These are phyloP conservation scores for Podila epigama DNA, from an alignment of 192 early-diverging fungal species.

Conservation along the genomic window DNA sequence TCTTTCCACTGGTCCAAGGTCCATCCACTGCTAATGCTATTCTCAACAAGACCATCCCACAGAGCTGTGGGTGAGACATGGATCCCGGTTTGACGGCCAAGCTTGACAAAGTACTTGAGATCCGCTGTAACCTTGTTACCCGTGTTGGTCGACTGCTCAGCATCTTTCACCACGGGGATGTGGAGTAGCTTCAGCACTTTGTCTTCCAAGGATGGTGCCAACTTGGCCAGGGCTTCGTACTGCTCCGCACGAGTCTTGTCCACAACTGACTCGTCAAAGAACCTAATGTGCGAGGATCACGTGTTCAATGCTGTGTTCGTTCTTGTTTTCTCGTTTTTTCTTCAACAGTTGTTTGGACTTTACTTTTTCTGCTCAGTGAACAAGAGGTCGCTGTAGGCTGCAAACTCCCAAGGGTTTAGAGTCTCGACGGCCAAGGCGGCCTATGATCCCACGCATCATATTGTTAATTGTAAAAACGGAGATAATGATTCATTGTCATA, in stretches of 20 bases:
- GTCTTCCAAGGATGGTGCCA: slow-evolving; percentile 48
- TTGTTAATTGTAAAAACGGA: not conserved
- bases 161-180: slow-evolving; percentile 49
- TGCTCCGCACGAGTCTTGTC: slow-evolving; percentile 61
- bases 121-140: slow-evolving; percentile 77
- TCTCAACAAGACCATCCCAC: slow-evolving; percentile 70
- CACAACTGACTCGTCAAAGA: slow-evolving; percentile 71
- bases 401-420: slow-evolving; percentile 63
- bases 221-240: slow-evolving; percentile 57
- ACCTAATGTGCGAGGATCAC: slow-evolving; percentile 17
- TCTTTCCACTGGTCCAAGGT: slow-evolving; percentile 68
- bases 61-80: slow-evolving; percentile 81
- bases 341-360: not conserved
- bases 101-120: slow-evolving; percentile 72
- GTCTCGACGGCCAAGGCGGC: slow-evolving; percentile 75
- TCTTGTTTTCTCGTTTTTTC: not conserved
- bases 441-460: slow-evolving; percentile 3
- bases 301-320: not conserved
- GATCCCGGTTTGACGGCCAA: slow-evolving; percentile 75
- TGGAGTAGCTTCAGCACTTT: slow-evolving; percentile 53
- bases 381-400: slow-evolving; percentile 56
- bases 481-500: not conserved
- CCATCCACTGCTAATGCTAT: slow-evolving; percentile 75
- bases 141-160: slow-evolving; percentile 54
- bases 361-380: slow-evolving; percentile 69